These are phyloP conservation scores for Leucaena leucocephala DNA, from an alignment of 306 rosid species.

Conservation along the genomic window DNA sequence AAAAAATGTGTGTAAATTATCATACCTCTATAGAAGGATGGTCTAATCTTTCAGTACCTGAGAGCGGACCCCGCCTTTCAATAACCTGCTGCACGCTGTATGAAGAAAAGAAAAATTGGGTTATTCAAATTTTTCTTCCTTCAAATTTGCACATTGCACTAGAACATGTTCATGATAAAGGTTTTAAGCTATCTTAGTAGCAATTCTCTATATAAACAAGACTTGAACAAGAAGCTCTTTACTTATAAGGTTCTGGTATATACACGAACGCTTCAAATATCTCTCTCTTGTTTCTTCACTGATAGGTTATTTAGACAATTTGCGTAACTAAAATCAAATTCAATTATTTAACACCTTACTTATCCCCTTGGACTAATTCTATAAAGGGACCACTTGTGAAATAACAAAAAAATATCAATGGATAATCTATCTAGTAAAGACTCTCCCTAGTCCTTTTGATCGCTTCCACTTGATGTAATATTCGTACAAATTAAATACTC, in stretches of 20 bases:
- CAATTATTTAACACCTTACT: too few relatives aligned
- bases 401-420: too few relatives aligned
- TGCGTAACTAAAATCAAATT: too few relatives aligned
- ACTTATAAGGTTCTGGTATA: neutral
- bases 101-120: neutral
- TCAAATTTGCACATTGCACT: neutral
- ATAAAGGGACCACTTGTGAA: too few relatives aligned
- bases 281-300: neutral
- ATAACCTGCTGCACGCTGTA: conserved; percentile 1
- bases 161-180: neutral
- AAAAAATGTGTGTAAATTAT: neutral
- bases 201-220: neutral
- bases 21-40: conserved; percentile 4
- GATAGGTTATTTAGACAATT: neutral
- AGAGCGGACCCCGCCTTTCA: neutral
- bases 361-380: too few relatives aligned
- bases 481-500: neutral
- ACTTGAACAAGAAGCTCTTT: neutral
- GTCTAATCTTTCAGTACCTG: neutral
- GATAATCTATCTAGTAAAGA: too few relatives aligned
- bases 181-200: neutral
- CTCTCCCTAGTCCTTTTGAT: too few relatives aligned
- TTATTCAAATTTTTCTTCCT: neutral
- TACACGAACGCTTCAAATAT: neutral
- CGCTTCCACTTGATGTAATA: too few relatives aligned